phyloP scores from a whole-genome alignment of 495 filamentous ascomycete genomes.

The Platismatia glauca region DNA sequence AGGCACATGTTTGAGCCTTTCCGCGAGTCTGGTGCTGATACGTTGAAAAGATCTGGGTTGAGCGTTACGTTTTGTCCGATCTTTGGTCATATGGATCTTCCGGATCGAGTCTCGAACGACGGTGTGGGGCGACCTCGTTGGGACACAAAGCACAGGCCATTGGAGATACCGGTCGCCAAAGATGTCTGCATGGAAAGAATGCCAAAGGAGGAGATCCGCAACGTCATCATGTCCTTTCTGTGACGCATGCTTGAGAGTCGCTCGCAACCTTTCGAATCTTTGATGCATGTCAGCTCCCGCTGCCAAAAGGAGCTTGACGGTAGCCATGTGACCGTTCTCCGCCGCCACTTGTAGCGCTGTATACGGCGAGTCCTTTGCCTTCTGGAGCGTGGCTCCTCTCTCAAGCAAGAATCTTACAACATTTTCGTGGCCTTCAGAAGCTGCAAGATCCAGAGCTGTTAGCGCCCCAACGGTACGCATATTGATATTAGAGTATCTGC shows the following conservation, averaged over 20 bases:
- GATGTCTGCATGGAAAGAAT: background rate
- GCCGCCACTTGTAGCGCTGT: slow-evolving; percentile 14
- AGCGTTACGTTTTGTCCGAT: too few species aligned
- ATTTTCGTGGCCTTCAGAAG: slow-evolving; percentile 1
- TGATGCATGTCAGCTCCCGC: background rate
- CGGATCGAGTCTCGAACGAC: background rate
- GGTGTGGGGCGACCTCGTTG: background rate
- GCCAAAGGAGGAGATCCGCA: slow-evolving; percentile 7
- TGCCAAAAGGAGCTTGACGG: slow-evolving; percentile 4
- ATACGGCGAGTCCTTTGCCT: background rate
- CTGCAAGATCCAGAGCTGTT: slow-evolving; percentile 9
- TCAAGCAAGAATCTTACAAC: slow-evolving; percentile 13
- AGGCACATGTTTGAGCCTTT: background rate
- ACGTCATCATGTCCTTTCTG: slow-evolving; percentile 1
- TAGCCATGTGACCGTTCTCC: slow-evolving; percentile 5
- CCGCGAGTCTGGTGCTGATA: background rate
- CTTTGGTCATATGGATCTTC: background rate
- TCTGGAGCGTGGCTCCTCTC: slow-evolving; percentile 6
- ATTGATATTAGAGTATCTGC: background rate
- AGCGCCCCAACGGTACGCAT: background rate
- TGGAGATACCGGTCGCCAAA: background rate
- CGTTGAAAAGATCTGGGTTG: too few species aligned
- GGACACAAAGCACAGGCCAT: background rate
- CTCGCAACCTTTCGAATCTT: background rate
- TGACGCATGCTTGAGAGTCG: slow-evolving; percentile 2